Percentiles rank a stretch among this genome's conserved stretches.
Evolutionary conservation across 2,329 filamentous ascomycete genomes (phyloP).

Genomic region (Fusarium papillatum): DNA sequence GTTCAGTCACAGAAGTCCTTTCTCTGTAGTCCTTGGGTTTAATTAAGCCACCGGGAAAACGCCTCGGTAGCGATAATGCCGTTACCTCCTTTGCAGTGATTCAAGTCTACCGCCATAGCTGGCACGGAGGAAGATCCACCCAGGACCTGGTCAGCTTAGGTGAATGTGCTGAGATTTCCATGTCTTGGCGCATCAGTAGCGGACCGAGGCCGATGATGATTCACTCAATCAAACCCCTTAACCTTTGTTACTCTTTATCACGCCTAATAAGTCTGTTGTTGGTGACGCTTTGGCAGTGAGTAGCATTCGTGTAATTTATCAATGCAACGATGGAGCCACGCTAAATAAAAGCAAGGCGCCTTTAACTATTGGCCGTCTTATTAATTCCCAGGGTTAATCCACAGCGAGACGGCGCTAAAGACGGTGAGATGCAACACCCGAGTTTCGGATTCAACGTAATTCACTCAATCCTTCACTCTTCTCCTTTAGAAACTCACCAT

Average conservation of each 20-base stretch:
- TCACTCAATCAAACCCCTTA: neutral
- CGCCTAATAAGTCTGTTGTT: neutral
- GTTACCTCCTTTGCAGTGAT: neutral
- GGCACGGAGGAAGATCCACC: neutral
- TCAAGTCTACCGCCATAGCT: neutral
- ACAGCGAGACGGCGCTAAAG: neutral
- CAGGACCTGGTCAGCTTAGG: neutral
- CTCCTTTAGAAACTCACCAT: neutral
- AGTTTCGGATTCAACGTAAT: neutral
- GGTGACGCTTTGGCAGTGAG: neutral
- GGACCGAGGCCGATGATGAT: neutral
- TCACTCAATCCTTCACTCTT: neutral
- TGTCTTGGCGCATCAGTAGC: neutral
- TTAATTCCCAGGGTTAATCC: neutral
- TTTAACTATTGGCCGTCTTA: neutral
- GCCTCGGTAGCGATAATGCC: neutral
- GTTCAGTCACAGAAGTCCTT: neutral
- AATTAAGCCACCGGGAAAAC: neutral
- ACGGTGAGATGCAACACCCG: neutral
- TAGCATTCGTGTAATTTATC: neutral
- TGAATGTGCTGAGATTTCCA: neutral
- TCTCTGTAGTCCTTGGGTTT: neutral
- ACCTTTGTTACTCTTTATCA: neutral
- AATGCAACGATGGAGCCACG: neutral
- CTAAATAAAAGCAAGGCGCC: conserved; percentile 1